A percentile compares a stretch with the other conserved stretches of the same genome.
Evolutionary conservation across 2,329 filamentous ascomycete species (phyloP).

Genomic region (Fusarium odoratissimum): DNA sequence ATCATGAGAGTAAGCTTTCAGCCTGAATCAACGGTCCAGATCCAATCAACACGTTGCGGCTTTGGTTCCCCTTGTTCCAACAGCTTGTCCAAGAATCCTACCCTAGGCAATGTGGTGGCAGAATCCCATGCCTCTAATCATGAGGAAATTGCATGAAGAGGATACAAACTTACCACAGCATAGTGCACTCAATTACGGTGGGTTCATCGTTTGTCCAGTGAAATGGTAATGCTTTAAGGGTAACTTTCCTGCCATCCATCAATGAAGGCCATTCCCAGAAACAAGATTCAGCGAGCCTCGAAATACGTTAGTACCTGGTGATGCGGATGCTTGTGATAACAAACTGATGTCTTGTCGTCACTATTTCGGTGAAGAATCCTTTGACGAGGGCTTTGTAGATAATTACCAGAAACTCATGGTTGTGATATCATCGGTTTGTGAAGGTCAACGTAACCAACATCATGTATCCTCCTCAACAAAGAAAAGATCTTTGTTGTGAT

Average conservation of each 20-base stretch:
- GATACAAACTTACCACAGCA: too few relatives aligned
- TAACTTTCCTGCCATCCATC: neutral
- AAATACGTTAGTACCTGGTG: neutral
- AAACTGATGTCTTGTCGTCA: neutral
- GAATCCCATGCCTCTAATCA: neutral
- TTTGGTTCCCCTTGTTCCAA: neutral
- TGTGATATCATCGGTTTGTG: neutral
- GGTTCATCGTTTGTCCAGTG: neutral
- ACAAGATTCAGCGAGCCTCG: neutral
- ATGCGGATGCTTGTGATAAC: neutral
- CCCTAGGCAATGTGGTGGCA: neutral
- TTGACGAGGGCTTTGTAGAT: neutral
- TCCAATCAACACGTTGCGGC: neutral
- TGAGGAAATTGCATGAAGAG: neutral
- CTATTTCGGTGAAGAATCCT: neutral
- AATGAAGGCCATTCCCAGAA: neutral
- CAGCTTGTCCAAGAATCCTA: neutral
- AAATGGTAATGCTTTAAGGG: neutral
- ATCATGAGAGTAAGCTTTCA: neutral
- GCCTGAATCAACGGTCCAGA: neutral
- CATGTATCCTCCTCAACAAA: neutral
- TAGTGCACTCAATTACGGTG: neutral
- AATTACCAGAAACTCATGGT: neutral
- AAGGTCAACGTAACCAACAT: neutral
- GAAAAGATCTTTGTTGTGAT: conserved; percentile 14